Conservation (phyloP, 202 grass and related monocot genomes). For the Schoenoplectus tabernaemontani region DNA sequence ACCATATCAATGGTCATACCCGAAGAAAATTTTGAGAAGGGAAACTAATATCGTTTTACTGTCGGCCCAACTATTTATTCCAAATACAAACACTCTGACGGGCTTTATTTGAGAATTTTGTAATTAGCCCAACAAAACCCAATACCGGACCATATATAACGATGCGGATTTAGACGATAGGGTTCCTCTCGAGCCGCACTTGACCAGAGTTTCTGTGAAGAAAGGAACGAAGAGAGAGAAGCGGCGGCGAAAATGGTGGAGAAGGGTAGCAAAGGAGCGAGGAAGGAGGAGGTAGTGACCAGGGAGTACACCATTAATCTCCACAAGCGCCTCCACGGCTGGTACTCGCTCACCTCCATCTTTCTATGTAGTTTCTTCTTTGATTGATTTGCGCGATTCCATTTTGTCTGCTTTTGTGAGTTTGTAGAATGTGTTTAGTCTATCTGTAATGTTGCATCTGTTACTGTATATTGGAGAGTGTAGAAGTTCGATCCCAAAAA, state of each 20-base stretch:
- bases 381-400: background rate
- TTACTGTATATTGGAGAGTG: background rate
- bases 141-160: background rate
- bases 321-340: slow-evolving; percentile 90
- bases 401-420: background rate
- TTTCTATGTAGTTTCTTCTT: background rate
- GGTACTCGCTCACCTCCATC: slow-evolving; percentile 30
- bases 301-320: slow-evolving; percentile 94
- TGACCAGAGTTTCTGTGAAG: background rate
- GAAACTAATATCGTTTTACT: background rate
- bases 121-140: background rate
- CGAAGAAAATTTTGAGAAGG: background rate
- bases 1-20: no score
- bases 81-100: background rate
- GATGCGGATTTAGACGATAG: background rate
- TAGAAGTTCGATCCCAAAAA: background rate
- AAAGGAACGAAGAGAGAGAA: slow-evolving; percentile 13
- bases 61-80: background rate
- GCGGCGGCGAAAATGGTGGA: slow-evolving; percentile 53
- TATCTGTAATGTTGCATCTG: background rate
- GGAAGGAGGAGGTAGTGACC: slow-evolving; percentile 89
- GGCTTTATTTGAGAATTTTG: background rate
- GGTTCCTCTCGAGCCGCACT: slow-evolving; percentile 15
- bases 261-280: slow-evolving; percentile 45
- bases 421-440: background rate